Evolutionary conservation across 1,284 basidiomycete species (phyloP), one percentile per base, ranked within the genome.

Genomic region (Pseudozyma pruni): DNA sequence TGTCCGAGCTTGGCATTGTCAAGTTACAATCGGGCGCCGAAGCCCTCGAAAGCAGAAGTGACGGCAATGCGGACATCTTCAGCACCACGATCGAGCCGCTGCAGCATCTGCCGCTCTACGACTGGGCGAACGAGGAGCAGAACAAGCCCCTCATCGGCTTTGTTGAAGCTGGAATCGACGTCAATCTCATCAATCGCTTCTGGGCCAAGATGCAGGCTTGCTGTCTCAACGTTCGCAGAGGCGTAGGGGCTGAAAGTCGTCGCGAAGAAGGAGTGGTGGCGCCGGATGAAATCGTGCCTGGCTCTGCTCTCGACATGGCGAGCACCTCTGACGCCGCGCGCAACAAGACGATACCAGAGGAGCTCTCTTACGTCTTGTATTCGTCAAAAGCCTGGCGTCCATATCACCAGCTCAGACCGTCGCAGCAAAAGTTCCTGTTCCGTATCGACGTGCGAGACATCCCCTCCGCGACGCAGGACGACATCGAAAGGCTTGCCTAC

Each of bases 401-500:
- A 0, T 56, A 32, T 38, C 48, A 62, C 23, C 46, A 56, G 22
- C 46, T 72, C 19, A 44, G 69, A 20, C 58, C 62, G 6, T 51
- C 62, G 14, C 69, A 72, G 59, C 8, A 27, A 22, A 66, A 54
- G 31, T 72, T 62, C 14, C 45, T 72, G 13, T 39, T 27, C 19
- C 62, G 69, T 20, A 49, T 72, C 37, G 50, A 46, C 23, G 8
- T 51, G 34, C 51, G 37, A 20, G 56, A 66, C 20, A 47, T 58
- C 17, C 42, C 55, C 0, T 14, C 46, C 6, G 42, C 50, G 6
- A 46, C 55, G 3, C 46, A 49, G 23, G 47, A 37, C 14, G 55
- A 58, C 39, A 37, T 66, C 32, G 62, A 66, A n/a, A 41, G 50
- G 35, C 51, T 66, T 16, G 50, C 62, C 2, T 59, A 66, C 35